Base-by-base conservation (phyloP, 2,329 filamentous ascomycete genomes). In the Alternaria tenuissima region DNA sequence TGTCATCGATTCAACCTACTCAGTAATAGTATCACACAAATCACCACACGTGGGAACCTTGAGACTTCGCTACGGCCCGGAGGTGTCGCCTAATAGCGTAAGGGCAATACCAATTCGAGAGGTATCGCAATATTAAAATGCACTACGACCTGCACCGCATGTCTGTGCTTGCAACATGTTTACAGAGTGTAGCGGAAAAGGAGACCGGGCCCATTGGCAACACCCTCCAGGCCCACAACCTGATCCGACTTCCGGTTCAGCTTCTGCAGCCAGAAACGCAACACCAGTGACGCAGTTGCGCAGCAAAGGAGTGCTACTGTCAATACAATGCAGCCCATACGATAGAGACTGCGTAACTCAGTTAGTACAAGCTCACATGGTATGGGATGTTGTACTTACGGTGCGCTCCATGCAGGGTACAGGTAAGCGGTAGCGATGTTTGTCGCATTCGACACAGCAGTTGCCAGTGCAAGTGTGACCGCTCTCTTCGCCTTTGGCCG, bases 401-500 rank as follows among this genome's bases (percentile, higher is more conserved):
- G 66, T 42, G 64, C 66, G 43, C 53, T 63, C 62, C 63, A 64
- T 3, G 61, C 49, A 43, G 66, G 66, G n/a, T 69, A 69, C 18
- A 69, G 38, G 32, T 67, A 69, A 16, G 68, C 64, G n/a, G 63
- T 77, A 36, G 78, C 79, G 6, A 78, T 77, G 4, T 69, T 74
- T 3, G 76, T 77, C 1, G 69, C 66, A 52, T 78, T 78, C n/a
- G 70, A 73, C 7, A 76, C 67, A n/a, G 71, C 69, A 34, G 77
- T 78, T n/a, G 71, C 70, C 14, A 75, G 61, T 1, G 72, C 72
- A 41, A 78, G 68, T 24, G 63, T 62, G 32, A 73, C 75, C 34
- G 68, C 67, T 26, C 76, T 62, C 59, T 78, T 79, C 7, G 73
- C 71, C 16, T 76, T 69, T 0, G 77, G 77, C 7, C 76, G 66